Evolutionary conservation across 257 asterid species (phyloP), one percentile per base, ranked within the genome.

Genomic region (Jasminum sambac): DNA sequence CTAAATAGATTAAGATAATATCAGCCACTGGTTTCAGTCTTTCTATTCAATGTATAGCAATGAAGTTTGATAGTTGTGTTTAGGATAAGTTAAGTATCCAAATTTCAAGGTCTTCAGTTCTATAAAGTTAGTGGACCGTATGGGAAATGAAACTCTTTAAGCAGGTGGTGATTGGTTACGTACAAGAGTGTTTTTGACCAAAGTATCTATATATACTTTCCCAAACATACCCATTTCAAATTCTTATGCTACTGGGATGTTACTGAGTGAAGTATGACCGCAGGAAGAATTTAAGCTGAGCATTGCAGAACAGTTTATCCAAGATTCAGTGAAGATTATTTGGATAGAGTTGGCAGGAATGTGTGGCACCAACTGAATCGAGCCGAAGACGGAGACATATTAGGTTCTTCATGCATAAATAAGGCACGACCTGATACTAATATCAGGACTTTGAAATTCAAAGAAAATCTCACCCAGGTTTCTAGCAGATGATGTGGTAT

Each of bases 401-500:
- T n/a, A n/a, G 24, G 14, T 41, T 72, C 36, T 19, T 41, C 55
- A 17, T 14, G 46, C 46, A 66, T 17, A 24, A n/a, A 38, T 25
- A 36, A 71, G 63, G 63, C 62, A 72, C 30, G 64, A 64, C 39
- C 52, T 37, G 50, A 42, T 62, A 42, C 16, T 55, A 16, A 60
- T 7, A 70, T 19, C 42, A 67, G 34, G 37, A 69, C 19, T 60
- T 61, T 23, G 64, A 46, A 71, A 50, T 14, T 68, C 63, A 24
- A 78, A 61, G 68, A 55, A 63, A 52, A 37, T 52, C 46, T 76
- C 69, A 94, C 99, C 88, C 84, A 83, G 79, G 77, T 78, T 76
- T 90, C 96, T 70, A 80, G 78, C 59, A 94, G 89, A 84, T 82
- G 91, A 64, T 26, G 80, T 66, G 99, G 99, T 80, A 94, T 87